A percentile compares a stretch with the other conserved stretches of the same genome.
Conservation (phyloP, 768 basidiomycete species). For the Termitomyces sp. region DNA sequence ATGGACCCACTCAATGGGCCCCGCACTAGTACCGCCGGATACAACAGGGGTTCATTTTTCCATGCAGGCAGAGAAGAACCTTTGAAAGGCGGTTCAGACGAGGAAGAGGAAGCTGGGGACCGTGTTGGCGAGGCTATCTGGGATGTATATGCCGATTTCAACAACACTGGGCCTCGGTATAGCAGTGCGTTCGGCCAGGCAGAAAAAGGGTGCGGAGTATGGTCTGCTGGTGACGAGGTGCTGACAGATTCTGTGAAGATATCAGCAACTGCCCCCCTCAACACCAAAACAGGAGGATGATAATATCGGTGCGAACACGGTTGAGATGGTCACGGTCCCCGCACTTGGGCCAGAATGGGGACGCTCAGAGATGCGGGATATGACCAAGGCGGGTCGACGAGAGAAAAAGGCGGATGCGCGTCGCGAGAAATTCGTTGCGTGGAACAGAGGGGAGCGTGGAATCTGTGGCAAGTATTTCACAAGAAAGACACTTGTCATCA, state of each 20-base stretch:
- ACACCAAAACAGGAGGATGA: constrained; percentile 34
- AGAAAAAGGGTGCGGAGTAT: constrained; percentile 38
- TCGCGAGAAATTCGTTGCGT: constrained; percentile 61
- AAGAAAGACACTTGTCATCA: constrained; percentile 63
- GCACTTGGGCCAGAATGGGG: constrained; percentile 90
- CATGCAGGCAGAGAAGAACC: constrained; percentile 70
- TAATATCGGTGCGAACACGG: constrained; percentile 35
- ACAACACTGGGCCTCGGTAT: constrained; percentile 78
- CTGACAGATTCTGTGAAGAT: constrained; percentile 26
- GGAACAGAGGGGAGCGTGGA: constrained; percentile 76
- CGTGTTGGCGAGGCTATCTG: constrained; percentile 42
- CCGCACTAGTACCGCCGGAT: constrained; percentile 51
- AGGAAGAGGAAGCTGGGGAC: constrained; percentile 43
- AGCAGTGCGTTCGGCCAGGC: constrained; percentile 50
- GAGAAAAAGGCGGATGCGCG: constrained; percentile 55
- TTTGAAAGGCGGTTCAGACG: constrained; percentile 72
- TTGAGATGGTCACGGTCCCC: constrained; percentile 90
- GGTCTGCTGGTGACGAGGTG: not conserved
- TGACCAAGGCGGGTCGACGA: constrained; percentile 66
- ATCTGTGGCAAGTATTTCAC: constrained; percentile 80
- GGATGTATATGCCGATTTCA: constrained; percentile 89
- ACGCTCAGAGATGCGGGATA: constrained; percentile 66
- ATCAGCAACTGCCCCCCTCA: constrained; percentile 36
- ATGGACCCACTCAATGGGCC: constrained; percentile 41
- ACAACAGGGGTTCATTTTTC: constrained; percentile 67